Conservation (phyloP, 2,329 filamentous ascomycete species). For the Fusarium camptoceras region DNA sequence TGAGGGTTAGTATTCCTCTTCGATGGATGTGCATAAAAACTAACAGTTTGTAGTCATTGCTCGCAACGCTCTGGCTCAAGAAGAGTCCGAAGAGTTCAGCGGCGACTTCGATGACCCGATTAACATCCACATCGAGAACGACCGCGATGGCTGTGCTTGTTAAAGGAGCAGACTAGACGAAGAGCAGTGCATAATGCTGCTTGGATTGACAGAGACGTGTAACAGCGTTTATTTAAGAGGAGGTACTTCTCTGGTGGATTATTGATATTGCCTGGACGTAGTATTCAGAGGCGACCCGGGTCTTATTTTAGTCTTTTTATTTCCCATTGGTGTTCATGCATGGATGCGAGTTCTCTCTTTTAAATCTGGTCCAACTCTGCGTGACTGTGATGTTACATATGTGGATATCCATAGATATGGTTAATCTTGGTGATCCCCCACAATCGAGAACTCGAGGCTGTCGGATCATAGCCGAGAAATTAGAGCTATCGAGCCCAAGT, state of each 20-base stretch:
- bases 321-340: slow-evolving; percentile 43
- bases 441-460: background rate
- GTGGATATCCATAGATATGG: background rate
- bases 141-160: slow-evolving; percentile 92
- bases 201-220: slow-evolving; percentile 18
- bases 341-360: slow-evolving; percentile 37
- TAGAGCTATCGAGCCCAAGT: background rate
- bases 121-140: slow-evolving; percentile 96
- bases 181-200: slow-evolving; percentile 4
- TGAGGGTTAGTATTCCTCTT: slow-evolving; percentile 64
- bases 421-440: background rate
- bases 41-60: slow-evolving; percentile 79
- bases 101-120: slow-evolving; percentile 98
- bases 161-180: slow-evolving; percentile 58
- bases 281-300: slow-evolving; percentile 40
- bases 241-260: slow-evolving; percentile 32
- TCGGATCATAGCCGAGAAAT: background rate
- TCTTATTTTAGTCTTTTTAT: slow-evolving; percentile 13
- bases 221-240: slow-evolving; percentile 17
- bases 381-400: background rate
- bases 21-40: background rate
- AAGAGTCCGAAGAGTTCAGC: slow-evolving; percentile 97
- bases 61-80: slow-evolving; percentile 92
- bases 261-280: slow-evolving; percentile 46
- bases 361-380: background rate